These are phyloP conservation scores for Colletotrichum costaricense DNA, from an alignment of 2,329 filamentous ascomycete genomes.

Conservation along the genomic window DNA sequence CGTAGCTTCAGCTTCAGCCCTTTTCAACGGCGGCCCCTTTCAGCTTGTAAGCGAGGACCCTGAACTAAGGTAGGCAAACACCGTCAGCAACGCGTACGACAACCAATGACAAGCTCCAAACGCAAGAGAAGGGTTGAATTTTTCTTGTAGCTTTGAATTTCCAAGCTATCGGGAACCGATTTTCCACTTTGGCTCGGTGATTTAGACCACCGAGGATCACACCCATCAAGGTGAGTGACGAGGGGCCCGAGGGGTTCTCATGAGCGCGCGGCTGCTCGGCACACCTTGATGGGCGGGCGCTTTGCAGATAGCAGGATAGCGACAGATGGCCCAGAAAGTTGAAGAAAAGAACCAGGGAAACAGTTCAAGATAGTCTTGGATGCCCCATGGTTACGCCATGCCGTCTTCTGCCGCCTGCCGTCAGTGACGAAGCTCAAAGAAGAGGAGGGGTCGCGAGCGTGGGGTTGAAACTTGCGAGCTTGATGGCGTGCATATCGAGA, in stretches of 20 bases:
- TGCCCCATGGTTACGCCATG: neutral
- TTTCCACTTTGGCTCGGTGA: neutral
- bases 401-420: neutral
- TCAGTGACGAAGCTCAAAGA: neutral
- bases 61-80: neutral
- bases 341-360: neutral
- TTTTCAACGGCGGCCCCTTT: neutral
- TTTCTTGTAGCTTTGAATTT: neutral
- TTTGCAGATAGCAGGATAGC: neutral
- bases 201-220: neutral
- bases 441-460: neutral
- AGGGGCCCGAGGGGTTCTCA: neutral
- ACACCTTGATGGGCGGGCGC: neutral
- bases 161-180: neutral
- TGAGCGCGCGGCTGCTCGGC: neutral
- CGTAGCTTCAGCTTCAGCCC: neutral
- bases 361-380: neutral
- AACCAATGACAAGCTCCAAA: conserved; percentile 2
- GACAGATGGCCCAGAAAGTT: neutral
- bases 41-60: conserved; percentile 3
- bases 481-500: conserved; percentile 18
- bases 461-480: neutral
- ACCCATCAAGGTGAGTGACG: neutral
- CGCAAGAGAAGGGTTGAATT: neutral
- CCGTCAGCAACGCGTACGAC: neutral